phyloP scores from a whole-genome alignment of 495 filamentous ascomycete species.

The Podospora didyma region DNA sequence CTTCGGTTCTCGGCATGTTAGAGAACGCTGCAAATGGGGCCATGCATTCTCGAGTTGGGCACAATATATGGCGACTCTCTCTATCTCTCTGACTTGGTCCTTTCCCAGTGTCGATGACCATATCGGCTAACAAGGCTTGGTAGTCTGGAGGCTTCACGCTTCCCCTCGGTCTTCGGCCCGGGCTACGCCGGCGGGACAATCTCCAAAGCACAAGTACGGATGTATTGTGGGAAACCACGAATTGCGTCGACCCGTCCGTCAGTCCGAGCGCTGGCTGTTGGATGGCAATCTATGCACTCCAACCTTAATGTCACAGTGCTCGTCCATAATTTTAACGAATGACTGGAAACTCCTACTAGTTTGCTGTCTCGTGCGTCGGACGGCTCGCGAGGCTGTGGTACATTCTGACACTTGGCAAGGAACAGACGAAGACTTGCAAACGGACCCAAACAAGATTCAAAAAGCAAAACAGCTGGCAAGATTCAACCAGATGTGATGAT shows the following conservation, averaged over 20 bases:
- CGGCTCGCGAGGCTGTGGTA: background rate
- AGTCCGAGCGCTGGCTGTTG: background rate
- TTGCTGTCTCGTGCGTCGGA: background rate
- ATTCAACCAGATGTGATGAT: background rate
- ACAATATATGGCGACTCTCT: too few species aligned
- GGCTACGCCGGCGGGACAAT: background rate
- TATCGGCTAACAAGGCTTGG: too few species aligned
- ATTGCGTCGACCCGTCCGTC: background rate
- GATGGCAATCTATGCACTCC: conserved; percentile 17
- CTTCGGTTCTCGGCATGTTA: background rate
- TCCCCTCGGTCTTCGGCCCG: background rate
- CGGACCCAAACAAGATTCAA: too few species aligned
- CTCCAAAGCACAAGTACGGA: background rate
- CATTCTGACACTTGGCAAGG: too few species aligned
- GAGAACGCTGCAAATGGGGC: background rate
- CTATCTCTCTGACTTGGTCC: too few species aligned
- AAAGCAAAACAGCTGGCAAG: too few species aligned
- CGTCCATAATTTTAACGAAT: conserved; percentile 2
- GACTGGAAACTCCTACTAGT: background rate
- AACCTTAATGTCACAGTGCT: conserved; percentile 11
- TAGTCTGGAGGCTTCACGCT: too few species aligned
- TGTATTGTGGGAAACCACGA: background rate
- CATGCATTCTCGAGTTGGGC: too few species aligned
- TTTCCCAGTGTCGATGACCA: too few species aligned
- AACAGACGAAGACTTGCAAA: too few species aligned